Conservation (phyloP, 2,329 filamentous ascomycete genomes). For the Sphaerulina musiva region DNA sequence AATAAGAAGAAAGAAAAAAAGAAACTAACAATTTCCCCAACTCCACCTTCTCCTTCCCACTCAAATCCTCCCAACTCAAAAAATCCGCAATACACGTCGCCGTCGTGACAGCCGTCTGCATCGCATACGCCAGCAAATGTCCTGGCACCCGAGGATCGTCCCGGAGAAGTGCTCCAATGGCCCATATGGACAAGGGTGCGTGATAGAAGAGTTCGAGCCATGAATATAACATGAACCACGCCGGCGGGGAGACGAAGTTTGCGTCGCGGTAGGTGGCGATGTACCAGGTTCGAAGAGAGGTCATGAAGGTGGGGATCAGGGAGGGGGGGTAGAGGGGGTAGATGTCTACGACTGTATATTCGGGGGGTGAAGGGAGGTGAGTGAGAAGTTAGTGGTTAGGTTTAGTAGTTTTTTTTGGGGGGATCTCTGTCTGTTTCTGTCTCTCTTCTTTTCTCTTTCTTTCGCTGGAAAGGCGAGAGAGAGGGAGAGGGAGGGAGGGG, state of each 20-base stretch:
- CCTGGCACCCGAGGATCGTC: slow-evolving; percentile 54
- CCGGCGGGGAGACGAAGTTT: slow-evolving; percentile 54
- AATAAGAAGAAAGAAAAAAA: not conserved
- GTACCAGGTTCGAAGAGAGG: slow-evolving; percentile 50
- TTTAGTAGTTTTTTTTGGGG: too few species aligned
- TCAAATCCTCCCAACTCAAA: slow-evolving; percentile 49
- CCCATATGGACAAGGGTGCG: slow-evolving; percentile 55
- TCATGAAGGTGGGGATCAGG: slow-evolving; percentile 47
- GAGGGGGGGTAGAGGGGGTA: slow-evolving; percentile 51
- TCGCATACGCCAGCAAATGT: slow-evolving; percentile 54
- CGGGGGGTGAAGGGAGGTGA: not conserved
- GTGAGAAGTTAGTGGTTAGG: slow-evolving; percentile 9
- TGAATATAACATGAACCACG: slow-evolving; percentile 52
- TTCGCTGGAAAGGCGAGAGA: too few species aligned
- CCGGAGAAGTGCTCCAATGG: slow-evolving; percentile 48
- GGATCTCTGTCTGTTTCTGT: too few species aligned
- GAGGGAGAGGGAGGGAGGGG: too few species aligned
- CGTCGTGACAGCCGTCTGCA: slow-evolving; percentile 57
- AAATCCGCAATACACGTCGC: slow-evolving; percentile 57
- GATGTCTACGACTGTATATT: slow-evolving; percentile 53
- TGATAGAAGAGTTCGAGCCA: slow-evolving; percentile 57
- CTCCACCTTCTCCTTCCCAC: slow-evolving; percentile 42
- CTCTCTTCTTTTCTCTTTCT: too few species aligned
- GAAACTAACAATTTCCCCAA: slow-evolving; percentile 39
- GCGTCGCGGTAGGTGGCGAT: slow-evolving; percentile 56